Base-by-base conservation (phyloP, 176 grass and related monocot genomes). In the Guadua angustifolia region DNA sequence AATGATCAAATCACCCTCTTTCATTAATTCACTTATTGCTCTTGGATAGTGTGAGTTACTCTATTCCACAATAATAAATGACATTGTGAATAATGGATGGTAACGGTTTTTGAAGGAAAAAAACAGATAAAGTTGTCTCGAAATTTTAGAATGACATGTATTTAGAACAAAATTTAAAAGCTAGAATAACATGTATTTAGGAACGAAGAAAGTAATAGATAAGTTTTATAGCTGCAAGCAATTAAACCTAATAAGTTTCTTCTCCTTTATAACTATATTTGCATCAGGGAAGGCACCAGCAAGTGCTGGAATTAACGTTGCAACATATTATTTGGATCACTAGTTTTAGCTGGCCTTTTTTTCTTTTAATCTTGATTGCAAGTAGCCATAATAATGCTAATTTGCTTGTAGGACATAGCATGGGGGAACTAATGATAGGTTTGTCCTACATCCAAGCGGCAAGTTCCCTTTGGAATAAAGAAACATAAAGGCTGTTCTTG, bases 401-500 rank as follows among this genome's bases (percentile, higher is more conserved):
- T 60, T 60, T 85, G 63, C 43, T 63, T 70, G 71, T 36, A 76
- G 64, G 64, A 77, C 45, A 77, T 35, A 65, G 18, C 21, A 66
- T 18, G 19, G 72, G 72, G 38, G 64, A 59, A 47, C 65, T 65
- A 72, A 38, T 55, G 55, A 55, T 86, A 73, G 88, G 9, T 82
- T 86, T 82, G 78, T 62, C 46, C 46, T 88, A 52, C 57, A 83
- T 64, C 10, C 24, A 72, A 73, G 47, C 11, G 69, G 82, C 76
- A 81, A 68, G 40, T 47, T 68, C 40, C n/a, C 69, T 79, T 80
- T 80, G 76, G 71, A 49, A 89, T 85, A 89, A 89, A 89, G 69
- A 89, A 89, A 24, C 82, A 75, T 75, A 85, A 89, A 89, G 60
- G 39, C 38, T 86, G 58, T 55, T 83, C 88, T 78, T 78, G 58